Evolutionary conservation across 2,329 filamentous ascomycete genomes (phyloP), one percentile per base, ranked within the genome.

Genomic region (Aspergillus transmontanensis): DNA sequence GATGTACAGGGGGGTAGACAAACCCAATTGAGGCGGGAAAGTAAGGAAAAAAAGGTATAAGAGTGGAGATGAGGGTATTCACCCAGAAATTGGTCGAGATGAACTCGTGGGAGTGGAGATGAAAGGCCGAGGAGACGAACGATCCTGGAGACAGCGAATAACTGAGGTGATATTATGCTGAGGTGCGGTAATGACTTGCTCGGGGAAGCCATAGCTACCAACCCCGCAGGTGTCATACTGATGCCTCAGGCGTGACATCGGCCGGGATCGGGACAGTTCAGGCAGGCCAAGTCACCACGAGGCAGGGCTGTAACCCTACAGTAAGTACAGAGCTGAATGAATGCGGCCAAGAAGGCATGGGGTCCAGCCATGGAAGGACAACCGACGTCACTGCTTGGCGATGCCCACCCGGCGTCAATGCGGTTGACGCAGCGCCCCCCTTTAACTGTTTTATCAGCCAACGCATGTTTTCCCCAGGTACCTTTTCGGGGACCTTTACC

Each of bases 21-120:
- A 43, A 72, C 67, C 73, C 74, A 78, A 79, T 78, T 77, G 76
- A 68, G 64, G 63, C 68, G 53, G 45, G 53, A 68, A 69, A 69
- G 50, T 65, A 57, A 58, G 67, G 56, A 60, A 64, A 59, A 63
- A 54, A 58, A 66, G 59, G 64, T 66, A 51, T 45, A 61, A 65
- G 70, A 74, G 71, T 69, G 69, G 73, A 73, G 72, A 72, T 66
- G 39, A 68, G 69, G 69, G 70, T 71, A 67, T 72, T 69, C 65
- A 76, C 73, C 73, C 72, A 62, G 64, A 64, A 66, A 66, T 56
- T 65, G 70, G 68, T 76, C 68, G 66, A 71, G 68, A 66, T 71
- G 64, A 68, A 73, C 73, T 77, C 74, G 74, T 69, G 64, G 68
- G 71, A 72, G 76, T 71, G 74, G 73, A 76, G 70, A 69, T 66